These are phyloP conservation scores for Syzygium grande DNA, from an alignment of 345 rosid genomes.

Conservation along the genomic window DNA sequence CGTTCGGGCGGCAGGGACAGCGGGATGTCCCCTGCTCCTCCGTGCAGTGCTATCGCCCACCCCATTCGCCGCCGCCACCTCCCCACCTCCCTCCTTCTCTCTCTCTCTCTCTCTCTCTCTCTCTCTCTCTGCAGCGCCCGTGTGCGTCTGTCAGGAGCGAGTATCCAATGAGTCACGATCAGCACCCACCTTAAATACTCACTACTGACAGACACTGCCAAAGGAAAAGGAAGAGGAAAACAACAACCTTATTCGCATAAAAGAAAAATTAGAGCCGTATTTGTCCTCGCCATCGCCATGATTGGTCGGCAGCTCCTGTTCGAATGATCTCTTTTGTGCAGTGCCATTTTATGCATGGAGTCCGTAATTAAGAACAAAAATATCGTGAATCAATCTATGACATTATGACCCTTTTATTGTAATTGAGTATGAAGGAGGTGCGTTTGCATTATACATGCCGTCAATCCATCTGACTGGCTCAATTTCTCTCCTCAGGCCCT, in stretches of 20 bases:
- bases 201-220: not conserved
- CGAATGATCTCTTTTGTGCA: too few relatives aligned
- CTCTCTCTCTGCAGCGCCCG: not conserved
- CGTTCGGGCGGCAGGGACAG: conserved; percentile 38
- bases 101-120: not conserved
- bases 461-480: not conserved
- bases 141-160: not conserved
- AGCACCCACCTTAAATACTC: not conserved
- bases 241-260: not conserved
- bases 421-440: not conserved
- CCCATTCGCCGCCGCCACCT: conserved; percentile 25
- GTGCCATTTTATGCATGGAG: too few relatives aligned
- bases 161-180: not conserved
- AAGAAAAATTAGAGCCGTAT: not conserved
- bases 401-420: not conserved
- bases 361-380: too few relatives aligned
- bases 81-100: not conserved
- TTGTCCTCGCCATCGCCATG: not conserved
- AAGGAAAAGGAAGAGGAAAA: not conserved
- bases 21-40: conserved; percentile 81
- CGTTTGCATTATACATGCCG: not conserved
- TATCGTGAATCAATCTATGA: not conserved
- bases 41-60: conserved; percentile 95
- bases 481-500: not conserved
- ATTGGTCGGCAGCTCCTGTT: not conserved